Evolutionary conservation across 83 land plant genomes (phyloP), one percentile per base, ranked within the genome.

Genomic region (Isoetes engelmannii): DNA sequence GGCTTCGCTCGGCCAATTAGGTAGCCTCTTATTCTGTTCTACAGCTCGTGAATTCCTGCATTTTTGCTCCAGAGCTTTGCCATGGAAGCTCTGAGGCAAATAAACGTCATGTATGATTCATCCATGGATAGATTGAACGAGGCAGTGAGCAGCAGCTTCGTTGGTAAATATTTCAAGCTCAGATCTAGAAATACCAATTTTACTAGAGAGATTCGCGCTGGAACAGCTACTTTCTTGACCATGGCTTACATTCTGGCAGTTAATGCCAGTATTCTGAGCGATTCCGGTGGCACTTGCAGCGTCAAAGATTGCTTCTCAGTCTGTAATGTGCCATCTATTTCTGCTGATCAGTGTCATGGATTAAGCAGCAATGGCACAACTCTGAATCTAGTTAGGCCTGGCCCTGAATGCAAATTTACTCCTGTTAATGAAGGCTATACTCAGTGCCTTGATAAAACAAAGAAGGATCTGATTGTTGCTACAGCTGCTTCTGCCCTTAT

Each of bases 171-270:
- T 74, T 92, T 92, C 92, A 92, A 90, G 79, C 60, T 92, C 13
- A 92, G 84, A 13, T 78, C 81, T 3, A 61, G 98, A 42, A 84
- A 83, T 60, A 72, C 81, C 19, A 71, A 72, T 70, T 87, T 92
- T 80, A 92, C 92, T 6, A 74, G 57, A 50, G 98, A 92, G 71
- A 58, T 92, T 47, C 78, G 96, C 0, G 96, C 98, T 6, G 96
- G 85, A 55, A 80, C 87, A 10, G 85, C 96, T 61, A 92, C 98
- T n/a, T 92, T 92, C 66, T 88, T 92, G 65, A 92, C 98, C 57
- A 92, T 92, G 98, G 98, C 95, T 15, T 92, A 92, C 71, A 90
- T 92, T 73, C 69, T 92, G 63, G 83, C 96, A 42, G 98, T 90
- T 50, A 92, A 92, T 65, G 88, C 98, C 69, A 81, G 86, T 78